Evolutionary conservation across 768 basidiomycete genomes (phyloP).

Genomic region (Russula sp.): DNA sequence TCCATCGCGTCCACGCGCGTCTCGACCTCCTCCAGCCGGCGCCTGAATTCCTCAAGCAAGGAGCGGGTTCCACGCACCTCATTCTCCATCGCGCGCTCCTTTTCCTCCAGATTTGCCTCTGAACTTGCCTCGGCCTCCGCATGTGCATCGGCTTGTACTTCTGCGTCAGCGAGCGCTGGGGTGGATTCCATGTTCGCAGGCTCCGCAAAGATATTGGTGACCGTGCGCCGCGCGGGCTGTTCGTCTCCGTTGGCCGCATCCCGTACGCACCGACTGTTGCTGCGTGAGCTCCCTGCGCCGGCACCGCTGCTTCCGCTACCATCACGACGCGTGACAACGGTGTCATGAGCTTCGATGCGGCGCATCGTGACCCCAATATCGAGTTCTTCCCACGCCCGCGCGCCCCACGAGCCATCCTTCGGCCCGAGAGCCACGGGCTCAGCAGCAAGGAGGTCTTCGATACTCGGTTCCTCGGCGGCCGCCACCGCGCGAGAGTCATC

Average conservation of each 20-base stretch:
- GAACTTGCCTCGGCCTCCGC: not conserved
- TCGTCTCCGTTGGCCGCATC: conserved; percentile 20
- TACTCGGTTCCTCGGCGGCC: conserved; percentile 28
- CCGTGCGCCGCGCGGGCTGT: conserved; percentile 23
- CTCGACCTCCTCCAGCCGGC: conserved; percentile 31
- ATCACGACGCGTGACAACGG: conserved; percentile 7
- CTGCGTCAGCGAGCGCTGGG: not conserved
- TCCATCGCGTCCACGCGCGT: conserved; percentile 30
- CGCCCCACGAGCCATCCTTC: conserved; percentile 30
- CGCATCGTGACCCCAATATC: conserved; percentile 33
- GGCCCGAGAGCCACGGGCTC: conserved; percentile 6
- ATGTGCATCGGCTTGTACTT: not conserved
- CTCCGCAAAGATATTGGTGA: conserved; percentile 31
- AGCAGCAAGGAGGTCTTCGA: conserved; percentile 30
- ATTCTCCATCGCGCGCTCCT: conserved; percentile 25
- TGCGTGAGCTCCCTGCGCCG: not conserved
- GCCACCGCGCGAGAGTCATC: too few relatives aligned
- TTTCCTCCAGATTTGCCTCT: conserved; percentile 5
- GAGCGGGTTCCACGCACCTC: conserved; percentile 27
- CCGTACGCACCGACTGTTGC: conserved; percentile 20
- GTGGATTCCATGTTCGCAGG: not conserved
- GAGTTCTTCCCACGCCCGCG: conserved; percentile 35
- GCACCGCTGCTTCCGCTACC: conserved; percentile 23
- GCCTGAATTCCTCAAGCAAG: conserved; percentile 29
- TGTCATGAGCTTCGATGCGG: conserved; percentile 24